Percentiles rank a stretch among this genome's conserved stretches.
phyloP scores from a whole-genome alignment of 2,329 filamentous ascomycete species.

The Trichophyton simii region DNA sequence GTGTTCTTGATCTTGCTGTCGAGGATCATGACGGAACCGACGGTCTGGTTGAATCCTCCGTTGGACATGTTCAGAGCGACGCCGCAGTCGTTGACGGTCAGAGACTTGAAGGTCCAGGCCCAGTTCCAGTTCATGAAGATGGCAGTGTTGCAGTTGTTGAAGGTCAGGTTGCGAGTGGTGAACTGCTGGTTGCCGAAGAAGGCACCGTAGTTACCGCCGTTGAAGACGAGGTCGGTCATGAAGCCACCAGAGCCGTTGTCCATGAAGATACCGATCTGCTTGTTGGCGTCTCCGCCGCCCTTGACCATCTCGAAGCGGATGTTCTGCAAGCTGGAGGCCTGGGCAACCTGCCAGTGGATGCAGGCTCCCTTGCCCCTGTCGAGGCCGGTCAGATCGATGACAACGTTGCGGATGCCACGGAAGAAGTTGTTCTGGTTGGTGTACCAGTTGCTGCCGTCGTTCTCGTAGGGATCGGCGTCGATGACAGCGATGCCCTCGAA shows the following conservation, averaged over 20 bases:
- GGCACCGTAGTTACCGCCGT: constrained; percentile 64
- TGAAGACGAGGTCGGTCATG: constrained; percentile 72
- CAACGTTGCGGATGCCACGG: constrained; percentile 69
- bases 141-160: constrained; percentile 70
- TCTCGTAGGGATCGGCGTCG: constrained; percentile 72
- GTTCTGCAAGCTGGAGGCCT: constrained; percentile 69
- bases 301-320: constrained; percentile 67
- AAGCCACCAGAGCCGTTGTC: constrained; percentile 76
- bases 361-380: constrained; percentile 47
- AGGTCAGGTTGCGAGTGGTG: constrained; percentile 68
- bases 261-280: constrained; percentile 68
- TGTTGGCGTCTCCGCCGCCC: constrained; percentile 51
- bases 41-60: constrained; percentile 52
- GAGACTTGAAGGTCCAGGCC: constrained; percentile 67
- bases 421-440: constrained; percentile 77
- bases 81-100: constrained; percentile 61
- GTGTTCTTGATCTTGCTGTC: constrained; percentile 72
- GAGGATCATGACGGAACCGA: constrained; percentile 72
- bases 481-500: constrained; percentile 83
- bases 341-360: constrained; percentile 79
- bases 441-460: constrained; percentile 58
- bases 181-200: constrained; percentile 83
- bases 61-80: constrained; percentile 69
- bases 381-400: constrained; percentile 61
- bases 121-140: constrained; percentile 90